phyloP scores from a whole-genome alignment of 345 rosid species.

The Boechera stricta region DNA sequence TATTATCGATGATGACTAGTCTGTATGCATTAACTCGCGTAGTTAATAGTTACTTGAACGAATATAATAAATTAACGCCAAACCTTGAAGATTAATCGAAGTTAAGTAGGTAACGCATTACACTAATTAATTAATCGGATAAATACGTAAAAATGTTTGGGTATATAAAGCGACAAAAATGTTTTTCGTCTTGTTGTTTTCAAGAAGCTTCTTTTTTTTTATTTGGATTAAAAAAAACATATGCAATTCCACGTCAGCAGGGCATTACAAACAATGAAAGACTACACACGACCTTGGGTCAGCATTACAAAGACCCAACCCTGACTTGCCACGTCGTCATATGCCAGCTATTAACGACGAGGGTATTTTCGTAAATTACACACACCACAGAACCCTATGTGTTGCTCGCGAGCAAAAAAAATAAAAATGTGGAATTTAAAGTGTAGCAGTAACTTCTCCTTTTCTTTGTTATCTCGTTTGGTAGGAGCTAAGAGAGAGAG shows the following conservation, averaged over 20 bases:
- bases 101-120: conserved; percentile 10
- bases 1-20: not conserved
- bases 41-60: too few species aligned
- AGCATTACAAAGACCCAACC: conserved; percentile 38
- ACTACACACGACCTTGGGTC: conserved; percentile 35
- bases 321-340: conserved; percentile 26
- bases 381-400: not conserved
- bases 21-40: not conserved
- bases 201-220: conserved; percentile 33
- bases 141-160: not conserved
- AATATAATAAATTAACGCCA: not conserved
- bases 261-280: conserved; percentile 35
- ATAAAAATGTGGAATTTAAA: conserved; percentile 10
- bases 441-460: conserved; percentile 35
- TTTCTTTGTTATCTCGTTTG: conserved; percentile 30
- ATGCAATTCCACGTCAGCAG: conserved; percentile 43
- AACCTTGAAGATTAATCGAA: not conserved
- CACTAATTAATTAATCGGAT: not conserved
- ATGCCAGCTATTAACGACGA: not conserved
- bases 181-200: conserved; percentile 30
- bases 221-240: conserved; percentile 7
- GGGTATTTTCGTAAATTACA: not conserved
- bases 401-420: not conserved
- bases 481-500: not conserved
- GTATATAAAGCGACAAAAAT: conserved; percentile 32